These are phyloP conservation scores for Pseudohalonectria lignicola DNA, from an alignment of 2,329 filamentous ascomycete genomes.

Conservation along the genomic window DNA sequence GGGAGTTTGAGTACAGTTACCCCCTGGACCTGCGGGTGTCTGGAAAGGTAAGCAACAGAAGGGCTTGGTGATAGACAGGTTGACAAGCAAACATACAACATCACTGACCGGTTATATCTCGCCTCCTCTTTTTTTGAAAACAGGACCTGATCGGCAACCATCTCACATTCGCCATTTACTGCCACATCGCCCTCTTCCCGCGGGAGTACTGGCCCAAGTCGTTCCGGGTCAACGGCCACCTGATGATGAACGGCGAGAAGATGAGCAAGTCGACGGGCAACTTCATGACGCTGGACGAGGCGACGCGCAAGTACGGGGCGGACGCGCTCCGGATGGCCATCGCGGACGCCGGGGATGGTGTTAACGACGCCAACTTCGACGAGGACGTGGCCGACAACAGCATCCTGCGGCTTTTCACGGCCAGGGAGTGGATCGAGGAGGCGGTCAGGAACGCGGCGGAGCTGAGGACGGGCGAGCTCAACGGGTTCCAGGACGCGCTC, in stretches of 20 bases:
- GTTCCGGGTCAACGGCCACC: conserved; percentile 82
- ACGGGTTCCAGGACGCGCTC: conserved; percentile 73
- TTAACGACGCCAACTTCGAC: conserved; percentile 95
- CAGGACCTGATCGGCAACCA: conserved; percentile 82
- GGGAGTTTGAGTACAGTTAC: conserved; percentile 96
- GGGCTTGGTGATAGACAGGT: no score
- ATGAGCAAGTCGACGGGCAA: conserved; percentile 98
- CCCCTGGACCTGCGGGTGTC: conserved; percentile 80
- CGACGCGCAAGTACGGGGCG: conserved; percentile 85
- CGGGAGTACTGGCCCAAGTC: conserved; percentile 80
- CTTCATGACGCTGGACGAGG: conserved; percentile 82
- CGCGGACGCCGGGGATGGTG: conserved; percentile 87
- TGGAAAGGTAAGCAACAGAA: conserved; percentile 46
- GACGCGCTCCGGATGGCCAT: conserved; percentile 83
- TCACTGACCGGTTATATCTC: no score
- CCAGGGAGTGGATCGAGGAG: conserved; percentile 88
- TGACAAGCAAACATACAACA: no score
- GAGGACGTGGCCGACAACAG: conserved; percentile 88
- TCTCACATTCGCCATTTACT: conserved; percentile 90
- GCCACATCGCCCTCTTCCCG: conserved; percentile 82
- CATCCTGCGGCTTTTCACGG: conserved; percentile 69
- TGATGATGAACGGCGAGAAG: conserved; percentile 93
- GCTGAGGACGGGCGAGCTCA: conserved; percentile 65
- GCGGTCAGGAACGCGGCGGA: conserved; percentile 57
- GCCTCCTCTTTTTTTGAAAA: not conserved